These are phyloP conservation scores for Coleophoma cylindrospora DNA, from an alignment of 2,329 filamentous ascomycete genomes.

Conservation along the genomic window DNA sequence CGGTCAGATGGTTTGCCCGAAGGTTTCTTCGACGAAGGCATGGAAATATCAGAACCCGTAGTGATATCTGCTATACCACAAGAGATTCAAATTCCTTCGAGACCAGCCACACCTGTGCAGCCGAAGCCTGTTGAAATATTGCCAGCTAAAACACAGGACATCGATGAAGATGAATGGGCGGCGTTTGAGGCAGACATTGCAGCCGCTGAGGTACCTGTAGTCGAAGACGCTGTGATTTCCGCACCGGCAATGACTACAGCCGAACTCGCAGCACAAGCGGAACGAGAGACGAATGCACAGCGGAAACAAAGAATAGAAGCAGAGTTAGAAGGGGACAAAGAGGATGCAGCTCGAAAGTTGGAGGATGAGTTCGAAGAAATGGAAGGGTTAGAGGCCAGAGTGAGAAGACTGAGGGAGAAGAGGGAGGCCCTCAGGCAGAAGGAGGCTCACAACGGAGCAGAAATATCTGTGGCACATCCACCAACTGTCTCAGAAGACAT, in stretches of 20 bases:
- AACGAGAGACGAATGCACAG: constrained; percentile 42
- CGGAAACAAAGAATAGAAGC: constrained; percentile 45
- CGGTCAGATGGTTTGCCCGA: constrained; percentile 30
- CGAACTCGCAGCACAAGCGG: constrained; percentile 51
- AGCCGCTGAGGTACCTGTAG: constrained; percentile 28
- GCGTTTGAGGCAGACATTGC: constrained; percentile 83
- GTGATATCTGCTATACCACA: constrained; percentile 26
- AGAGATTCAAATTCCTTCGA: constrained; percentile 58
- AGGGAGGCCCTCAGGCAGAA: constrained; percentile 57
- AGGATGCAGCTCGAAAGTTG: constrained; percentile 68
- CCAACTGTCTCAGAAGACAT: constrained; percentile 15
- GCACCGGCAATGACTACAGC: constrained; percentile 63
- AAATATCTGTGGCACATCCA: too few species aligned
- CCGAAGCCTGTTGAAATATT: constrained; percentile 34
- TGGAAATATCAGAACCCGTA: constrained; percentile 26
- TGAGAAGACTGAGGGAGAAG: constrained; percentile 63
- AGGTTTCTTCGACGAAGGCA: constrained; percentile 25
- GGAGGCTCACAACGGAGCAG: constrained; percentile 16
- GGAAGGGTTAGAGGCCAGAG: constrained; percentile 70
- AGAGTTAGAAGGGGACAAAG: constrained; percentile 60
- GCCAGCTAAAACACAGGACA: constrained; percentile 21
- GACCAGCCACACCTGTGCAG: constrained; percentile 53
- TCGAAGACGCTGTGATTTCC: constrained; percentile 54
- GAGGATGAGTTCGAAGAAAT: constrained; percentile 81
- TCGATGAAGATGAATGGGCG: constrained; percentile 80